Conservation (phyloP, 2,329 filamentous ascomycete genomes). For the Teratosphaeriaceae sp. region DNA sequence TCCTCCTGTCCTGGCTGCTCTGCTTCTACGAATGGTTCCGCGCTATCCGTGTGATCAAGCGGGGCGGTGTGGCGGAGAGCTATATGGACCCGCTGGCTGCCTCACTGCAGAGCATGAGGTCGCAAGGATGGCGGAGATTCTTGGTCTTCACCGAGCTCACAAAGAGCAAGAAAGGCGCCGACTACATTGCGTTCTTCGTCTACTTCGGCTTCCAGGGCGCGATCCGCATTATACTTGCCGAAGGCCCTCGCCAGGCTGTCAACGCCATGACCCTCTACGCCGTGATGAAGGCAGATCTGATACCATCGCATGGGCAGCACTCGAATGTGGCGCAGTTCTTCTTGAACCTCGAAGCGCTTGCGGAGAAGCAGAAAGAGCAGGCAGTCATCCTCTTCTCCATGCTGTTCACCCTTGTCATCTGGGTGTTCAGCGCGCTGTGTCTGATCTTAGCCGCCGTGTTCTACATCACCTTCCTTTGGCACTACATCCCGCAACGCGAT, state of each 20-base stretch:
- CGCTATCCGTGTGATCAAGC: constrained; percentile 71
- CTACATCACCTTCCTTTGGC: constrained; percentile 85
- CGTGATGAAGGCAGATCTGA: constrained; percentile 68
- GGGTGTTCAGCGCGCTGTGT: constrained; percentile 71
- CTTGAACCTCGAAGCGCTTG: constrained; percentile 68
- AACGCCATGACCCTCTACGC: constrained; percentile 86
- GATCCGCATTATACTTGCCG: constrained; percentile 82
- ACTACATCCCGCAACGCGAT: constrained; percentile 78
- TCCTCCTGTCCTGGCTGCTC: constrained; percentile 83
- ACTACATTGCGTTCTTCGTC: constrained; percentile 85
- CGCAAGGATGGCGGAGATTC: constrained; percentile 80
- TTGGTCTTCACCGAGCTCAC: constrained; percentile 88
- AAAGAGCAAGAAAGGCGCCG: constrained; percentile 82
- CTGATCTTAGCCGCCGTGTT: constrained; percentile 69
- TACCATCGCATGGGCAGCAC: constrained; percentile 54
- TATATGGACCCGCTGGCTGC: constrained; percentile 86
- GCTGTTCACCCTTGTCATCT: constrained; percentile 85
- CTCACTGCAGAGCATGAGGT: constrained; percentile 73
- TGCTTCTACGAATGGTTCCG: constrained; percentile 72
- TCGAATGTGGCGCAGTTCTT: constrained; percentile 70
- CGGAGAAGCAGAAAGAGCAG: constrained; percentile 67
- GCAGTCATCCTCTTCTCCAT: constrained; percentile 81
- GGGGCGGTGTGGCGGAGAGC: constrained; percentile 81
- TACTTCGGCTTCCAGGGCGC: constrained; percentile 83
- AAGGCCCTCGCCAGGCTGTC: constrained; percentile 84